Evolutionary conservation across 208 protist species (phyloP).

Genomic region (Trypanosoma cruzi): DNA sequence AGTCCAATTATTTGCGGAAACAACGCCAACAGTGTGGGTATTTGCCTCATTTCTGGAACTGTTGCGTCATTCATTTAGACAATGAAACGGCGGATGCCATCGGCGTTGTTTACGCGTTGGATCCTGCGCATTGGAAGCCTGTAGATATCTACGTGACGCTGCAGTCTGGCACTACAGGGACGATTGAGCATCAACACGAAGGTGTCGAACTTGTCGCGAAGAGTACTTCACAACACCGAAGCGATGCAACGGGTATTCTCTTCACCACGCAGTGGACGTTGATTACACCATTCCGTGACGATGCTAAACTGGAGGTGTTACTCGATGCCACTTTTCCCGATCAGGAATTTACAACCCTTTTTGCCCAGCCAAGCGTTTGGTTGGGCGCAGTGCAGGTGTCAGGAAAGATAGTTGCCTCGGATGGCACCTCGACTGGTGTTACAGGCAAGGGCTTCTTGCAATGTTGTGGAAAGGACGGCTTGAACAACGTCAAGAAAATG

Average conservation of each 20-base stretch:
- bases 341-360: constrained; percentile 57
- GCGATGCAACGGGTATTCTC: constrained; percentile 39
- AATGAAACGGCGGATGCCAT: constrained; percentile 41
- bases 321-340: constrained; percentile 40
- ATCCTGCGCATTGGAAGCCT: constrained; percentile 9
- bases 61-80: constrained; percentile 46
- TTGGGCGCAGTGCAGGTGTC: constrained; percentile 43
- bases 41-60: constrained; percentile 28
- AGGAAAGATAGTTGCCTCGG: constrained; percentile 32
- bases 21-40: neutral
- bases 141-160: constrained; percentile 27
- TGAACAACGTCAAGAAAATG: constrained; percentile 21
- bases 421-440: constrained; percentile 36
- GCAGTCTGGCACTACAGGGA: constrained; percentile 36
- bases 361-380: constrained; percentile 53
- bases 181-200: constrained; percentile 30
- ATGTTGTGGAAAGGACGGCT: constrained; percentile 33
- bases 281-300: constrained; percentile 32
- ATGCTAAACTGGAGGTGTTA: constrained; percentile 29
- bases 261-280: constrained; percentile 47
- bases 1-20: constrained; percentile 37
- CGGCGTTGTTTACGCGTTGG: constrained; percentile 34
- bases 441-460: constrained; percentile 52
- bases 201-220: constrained; percentile 26
- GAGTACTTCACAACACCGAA: constrained; percentile 33